Conservation (phyloP, 2,329 filamentous ascomycete genomes). For the Ascochyta koolunga region DNA sequence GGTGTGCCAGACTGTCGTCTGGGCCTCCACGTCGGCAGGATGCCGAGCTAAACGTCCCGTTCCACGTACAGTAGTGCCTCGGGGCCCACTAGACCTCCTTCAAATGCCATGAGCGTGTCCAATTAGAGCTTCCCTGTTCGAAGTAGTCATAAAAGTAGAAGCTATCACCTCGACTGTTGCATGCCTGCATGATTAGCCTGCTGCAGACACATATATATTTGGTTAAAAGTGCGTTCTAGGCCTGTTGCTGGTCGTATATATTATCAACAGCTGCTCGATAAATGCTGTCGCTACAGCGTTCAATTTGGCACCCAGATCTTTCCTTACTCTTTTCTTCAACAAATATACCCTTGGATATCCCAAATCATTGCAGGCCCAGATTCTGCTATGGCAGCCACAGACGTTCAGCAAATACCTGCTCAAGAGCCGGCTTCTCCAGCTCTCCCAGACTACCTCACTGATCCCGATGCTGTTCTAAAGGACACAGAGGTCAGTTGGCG, state of each 20-base stretch:
- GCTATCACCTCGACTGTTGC: conserved; percentile 5
- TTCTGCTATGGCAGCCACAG: conserved; percentile 33
- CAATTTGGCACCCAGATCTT: not conserved
- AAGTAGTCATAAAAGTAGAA: conserved; percentile 3
- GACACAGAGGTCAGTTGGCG: conserved; percentile 64
- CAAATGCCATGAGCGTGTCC: conserved; percentile 1
- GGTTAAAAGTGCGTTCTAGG: conserved; percentile 5
- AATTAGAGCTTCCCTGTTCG: conserved; percentile 1
- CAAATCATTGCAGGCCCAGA: conserved; percentile 5
- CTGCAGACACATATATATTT: conserved; percentile 1
- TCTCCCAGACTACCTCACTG: conserved; percentile 64
- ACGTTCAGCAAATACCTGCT: conserved; percentile 31
- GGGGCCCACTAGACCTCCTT: conserved; percentile 3
- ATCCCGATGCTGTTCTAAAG: conserved; percentile 64
- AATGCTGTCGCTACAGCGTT: not conserved
- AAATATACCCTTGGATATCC: not conserved
- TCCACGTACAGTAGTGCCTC: conserved; percentile 11
- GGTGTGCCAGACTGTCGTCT: conserved; percentile 8
- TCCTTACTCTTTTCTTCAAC: not conserved
- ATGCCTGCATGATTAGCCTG: conserved; percentile 9
- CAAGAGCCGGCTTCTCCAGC: conserved; percentile 45
- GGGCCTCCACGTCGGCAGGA: conserved; percentile 7
- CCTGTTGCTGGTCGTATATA: conserved; percentile 1
- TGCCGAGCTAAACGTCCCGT: conserved; percentile 14
- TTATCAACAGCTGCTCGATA: not conserved